Conservation (phyloP, 805 yeast genomes). For the Teunomyces barrocoloradensis region DNA sequence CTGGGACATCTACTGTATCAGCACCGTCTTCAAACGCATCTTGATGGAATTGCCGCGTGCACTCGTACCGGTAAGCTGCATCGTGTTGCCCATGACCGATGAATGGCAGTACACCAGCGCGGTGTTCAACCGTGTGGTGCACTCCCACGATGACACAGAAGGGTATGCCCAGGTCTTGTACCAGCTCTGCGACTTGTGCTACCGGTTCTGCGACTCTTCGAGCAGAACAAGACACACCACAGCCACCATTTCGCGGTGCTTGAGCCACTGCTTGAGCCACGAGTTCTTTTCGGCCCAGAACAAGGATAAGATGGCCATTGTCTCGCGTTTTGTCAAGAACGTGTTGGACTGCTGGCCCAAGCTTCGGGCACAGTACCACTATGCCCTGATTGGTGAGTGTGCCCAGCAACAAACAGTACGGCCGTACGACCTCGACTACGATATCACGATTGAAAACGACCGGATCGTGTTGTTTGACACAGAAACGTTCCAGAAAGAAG, state of each 20-base stretch:
- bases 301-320: constrained; percentile 48
- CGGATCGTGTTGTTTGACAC: constrained; percentile 9
- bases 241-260: constrained; percentile 41
- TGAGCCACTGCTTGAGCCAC: constrained; percentile 58
- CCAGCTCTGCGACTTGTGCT: constrained; percentile 41
- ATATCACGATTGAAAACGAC: constrained; percentile 27
- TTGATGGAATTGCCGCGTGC: constrained; percentile 54
- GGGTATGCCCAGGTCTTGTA: constrained; percentile 32
- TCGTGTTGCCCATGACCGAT: constrained; percentile 54
- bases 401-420: constrained; percentile 15
- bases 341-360: constrained; percentile 50
- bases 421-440: constrained; percentile 33
- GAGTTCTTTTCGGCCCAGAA: constrained; percentile 37
- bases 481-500: neutral
- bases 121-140: constrained; percentile 34
- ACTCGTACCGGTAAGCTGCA: constrained; percentile 48
- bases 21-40: constrained; percentile 44
- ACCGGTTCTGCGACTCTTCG: constrained; percentile 33
- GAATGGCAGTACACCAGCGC: constrained; percentile 41
- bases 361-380: constrained; percentile 17
- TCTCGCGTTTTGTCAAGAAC: constrained; percentile 52
- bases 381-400: neutral
- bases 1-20: constrained; percentile 54
- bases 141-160: constrained; percentile 14
- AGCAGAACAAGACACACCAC: constrained; percentile 44